A percentile compares a stretch with the other conserved stretches of the same genome.
Evolutionary conservation across 1,284 basidiomycete species (phyloP).

Genomic region (Melampsora medusae): DNA sequence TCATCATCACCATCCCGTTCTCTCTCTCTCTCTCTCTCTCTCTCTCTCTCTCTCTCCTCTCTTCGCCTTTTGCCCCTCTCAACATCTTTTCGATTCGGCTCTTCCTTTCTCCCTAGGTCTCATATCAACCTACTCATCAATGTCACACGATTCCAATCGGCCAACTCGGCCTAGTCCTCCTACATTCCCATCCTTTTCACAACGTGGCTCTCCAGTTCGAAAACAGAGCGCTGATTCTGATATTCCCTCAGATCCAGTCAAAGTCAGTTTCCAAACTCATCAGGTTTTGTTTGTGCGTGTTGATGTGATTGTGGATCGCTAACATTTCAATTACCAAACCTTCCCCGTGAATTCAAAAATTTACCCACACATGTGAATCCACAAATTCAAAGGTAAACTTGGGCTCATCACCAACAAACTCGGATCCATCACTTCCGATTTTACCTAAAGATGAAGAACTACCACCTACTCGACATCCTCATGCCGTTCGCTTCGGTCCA

Average conservation of each 20-base stretch:
- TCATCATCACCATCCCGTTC: no score
- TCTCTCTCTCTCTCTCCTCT: no score
- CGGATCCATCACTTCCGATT: constrained; percentile 2
- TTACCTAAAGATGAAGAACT: background rate
- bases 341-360: no score
- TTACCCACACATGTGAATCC: no score
- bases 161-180: constrained; percentile 10
- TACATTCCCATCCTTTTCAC: background rate
- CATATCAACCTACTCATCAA: background rate
- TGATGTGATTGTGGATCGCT: no score
- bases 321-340: no score
- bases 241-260: no score
- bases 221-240: no score
- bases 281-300: no score
- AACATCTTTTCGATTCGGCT: background rate
- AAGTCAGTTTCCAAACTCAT: no score
- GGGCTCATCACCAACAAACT: background rate
- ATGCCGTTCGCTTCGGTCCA: constrained; percentile 6
- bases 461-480: background rate
- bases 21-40: no score
- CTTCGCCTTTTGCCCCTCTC: background rate
- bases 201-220: background rate
- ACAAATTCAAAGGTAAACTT: background rate
- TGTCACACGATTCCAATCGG: background rate
- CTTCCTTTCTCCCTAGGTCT: background rate